These are phyloP conservation scores for Furculomyces boomerangus DNA, from an alignment of 371 early-diverging fungal genomes.

Conservation along the genomic window DNA sequence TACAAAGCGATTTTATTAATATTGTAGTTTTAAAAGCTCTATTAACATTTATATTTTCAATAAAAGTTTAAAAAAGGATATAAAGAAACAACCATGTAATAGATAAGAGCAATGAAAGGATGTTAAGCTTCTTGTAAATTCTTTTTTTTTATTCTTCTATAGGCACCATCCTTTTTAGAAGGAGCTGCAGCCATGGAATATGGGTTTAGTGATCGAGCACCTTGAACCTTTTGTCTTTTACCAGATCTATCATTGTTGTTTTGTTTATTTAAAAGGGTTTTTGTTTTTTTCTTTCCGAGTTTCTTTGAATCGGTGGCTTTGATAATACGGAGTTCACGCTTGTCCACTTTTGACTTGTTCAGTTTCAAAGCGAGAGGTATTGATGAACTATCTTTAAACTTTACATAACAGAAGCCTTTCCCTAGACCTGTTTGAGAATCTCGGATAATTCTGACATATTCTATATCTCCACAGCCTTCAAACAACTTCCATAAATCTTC, in stretches of 20 bases:
- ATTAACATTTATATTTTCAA: background rate
- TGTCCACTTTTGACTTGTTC: conserved; percentile 44
- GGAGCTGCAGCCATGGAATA: background rate
- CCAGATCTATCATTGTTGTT: background rate
- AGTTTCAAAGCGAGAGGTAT: conserved; percentile 48
- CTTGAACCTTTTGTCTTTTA: background rate
- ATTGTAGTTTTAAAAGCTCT: background rate
- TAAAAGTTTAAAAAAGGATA: background rate
- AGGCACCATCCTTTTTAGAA: background rate
- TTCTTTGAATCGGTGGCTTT: conserved; percentile 24
- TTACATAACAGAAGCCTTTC: conserved; percentile 85
- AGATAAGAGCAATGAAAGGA: background rate
- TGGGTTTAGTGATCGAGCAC: background rate
- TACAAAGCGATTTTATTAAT: background rate
- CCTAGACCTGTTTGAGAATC: conserved; percentile 80
- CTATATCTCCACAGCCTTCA: conserved; percentile 61
- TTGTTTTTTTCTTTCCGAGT: conserved; percentile 11
- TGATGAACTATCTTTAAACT: conserved; percentile 28
- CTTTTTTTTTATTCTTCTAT: background rate
- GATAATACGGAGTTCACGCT: conserved; percentile 22
- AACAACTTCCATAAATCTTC: conserved; percentile 77
- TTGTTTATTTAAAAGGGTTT: background rate
- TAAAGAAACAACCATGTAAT: background rate
- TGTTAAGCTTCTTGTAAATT: background rate
- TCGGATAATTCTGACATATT: conserved; percentile 68